Base-by-base conservation (phyloP, 768 basidiomycete genomes). In the Pluteus cervinus region DNA sequence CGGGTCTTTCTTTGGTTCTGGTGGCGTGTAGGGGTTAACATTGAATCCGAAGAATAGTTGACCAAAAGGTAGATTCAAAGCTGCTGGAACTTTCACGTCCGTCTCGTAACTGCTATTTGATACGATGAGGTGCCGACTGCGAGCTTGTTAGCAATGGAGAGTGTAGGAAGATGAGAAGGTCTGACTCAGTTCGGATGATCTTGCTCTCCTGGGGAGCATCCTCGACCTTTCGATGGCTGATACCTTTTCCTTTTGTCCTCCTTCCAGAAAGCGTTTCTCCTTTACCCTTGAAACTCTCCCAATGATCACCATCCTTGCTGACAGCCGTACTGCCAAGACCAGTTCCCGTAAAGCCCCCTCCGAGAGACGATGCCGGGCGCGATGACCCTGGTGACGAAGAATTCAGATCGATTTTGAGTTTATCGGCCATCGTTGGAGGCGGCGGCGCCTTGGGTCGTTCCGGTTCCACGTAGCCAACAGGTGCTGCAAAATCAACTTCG, bases 11-110 rank as follows among this genome's bases (percentile, higher is more conserved):
- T n/a, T n/a, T 23, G 55, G 47, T 29, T 63, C 54, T 4, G 79
- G 73, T 5, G 78, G 76, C 3, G 61, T 67, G 53, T 87, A 88
- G 1, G 84, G 68, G 2, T 76, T 65, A 40, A 87, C 75, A 42
- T 86, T 85, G 65, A 84, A 99, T 7, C 96, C 96, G 53, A 99
- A 98, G 69, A 99, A 99, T 14, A 99, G 69, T 47, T 96, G 85
- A 9, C 96, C 96, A 46, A 86, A 83, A 0, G 96, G 92, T 7
- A 99, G 68, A 46, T 84, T 85, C 28, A 99, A 68, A 6, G 91
- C 82, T 0, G 89, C 92, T 4, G 96, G 94, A 6, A 86, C 90
- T 50, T 86, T 83, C 33, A 65, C 70, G 14, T 82, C 81, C 12
- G 76, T 67, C 41, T 87, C 86, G 10, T 91, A 62, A 10, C 75